A percentile compares a stretch with the other conserved stretches of the same genome.
These are phyloP conservation scores for Purshia tridentata DNA, from an alignment of 306 rosid genomes.

Conservation along the genomic window DNA sequence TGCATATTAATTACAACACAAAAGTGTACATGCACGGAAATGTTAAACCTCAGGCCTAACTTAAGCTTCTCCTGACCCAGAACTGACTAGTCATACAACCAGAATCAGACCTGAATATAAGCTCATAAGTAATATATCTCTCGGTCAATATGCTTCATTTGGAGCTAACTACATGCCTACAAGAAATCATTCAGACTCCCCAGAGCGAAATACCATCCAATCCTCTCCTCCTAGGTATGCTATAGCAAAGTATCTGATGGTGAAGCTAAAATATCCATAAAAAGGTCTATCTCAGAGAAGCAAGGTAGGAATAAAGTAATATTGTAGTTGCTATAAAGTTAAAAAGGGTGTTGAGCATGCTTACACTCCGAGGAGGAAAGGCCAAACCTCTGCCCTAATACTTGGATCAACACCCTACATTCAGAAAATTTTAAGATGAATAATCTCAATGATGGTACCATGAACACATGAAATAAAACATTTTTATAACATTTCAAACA, in stretches of 20 bases:
- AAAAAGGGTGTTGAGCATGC: conserved; percentile 33
- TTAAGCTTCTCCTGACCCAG: neutral
- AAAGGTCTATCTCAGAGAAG: neutral
- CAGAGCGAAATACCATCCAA: conserved; percentile 17
- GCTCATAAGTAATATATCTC: neutral
- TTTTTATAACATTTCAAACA: neutral
- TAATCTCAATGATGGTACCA: conserved; percentile 16
- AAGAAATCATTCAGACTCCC: conserved; percentile 12
- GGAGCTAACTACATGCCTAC: neutral
- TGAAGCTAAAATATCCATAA: neutral
- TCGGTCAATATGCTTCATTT: neutral
- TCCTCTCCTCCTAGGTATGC: neutral
- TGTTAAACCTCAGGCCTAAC: neutral
- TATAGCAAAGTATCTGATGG: neutral
- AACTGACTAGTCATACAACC: neutral
- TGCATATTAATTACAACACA: neutral
- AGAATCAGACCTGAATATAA: neutral
- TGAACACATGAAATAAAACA: conserved; percentile 9
- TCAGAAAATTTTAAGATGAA: conserved; percentile 28
- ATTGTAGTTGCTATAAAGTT: conserved; percentile 18
- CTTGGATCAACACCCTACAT: conserved; percentile 91
- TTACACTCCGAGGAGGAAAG: conserved; percentile 99
- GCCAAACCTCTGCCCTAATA: conserved; percentile 96
- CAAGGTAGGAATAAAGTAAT: neutral
- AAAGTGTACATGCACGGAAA: neutral